phyloP scores from a whole-genome alignment of 331 rosid genomes.

The Dryas integrifolia region DNA sequence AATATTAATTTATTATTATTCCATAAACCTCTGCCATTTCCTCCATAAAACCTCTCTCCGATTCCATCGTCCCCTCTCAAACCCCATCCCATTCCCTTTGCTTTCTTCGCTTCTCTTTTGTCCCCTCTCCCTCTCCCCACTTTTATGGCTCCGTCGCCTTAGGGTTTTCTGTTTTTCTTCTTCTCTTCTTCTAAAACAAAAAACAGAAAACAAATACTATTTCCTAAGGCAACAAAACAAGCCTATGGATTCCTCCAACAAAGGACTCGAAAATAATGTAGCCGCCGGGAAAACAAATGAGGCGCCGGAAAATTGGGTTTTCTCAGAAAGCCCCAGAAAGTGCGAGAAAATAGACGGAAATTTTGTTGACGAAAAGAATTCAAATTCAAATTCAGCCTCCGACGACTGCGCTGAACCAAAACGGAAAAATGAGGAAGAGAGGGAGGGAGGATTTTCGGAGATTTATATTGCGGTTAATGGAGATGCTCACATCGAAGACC shows the following conservation, averaged over 20 bases:
- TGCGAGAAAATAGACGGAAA: background rate
- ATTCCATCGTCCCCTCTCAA: constrained; percentile 26
- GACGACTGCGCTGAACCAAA: background rate
- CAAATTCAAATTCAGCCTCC: background rate
- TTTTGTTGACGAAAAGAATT: too few species aligned
- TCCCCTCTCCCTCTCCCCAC: background rate
- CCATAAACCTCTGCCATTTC: constrained; percentile 9
- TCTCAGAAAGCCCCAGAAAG: background rate
- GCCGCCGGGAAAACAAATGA: constrained; percentile 13
- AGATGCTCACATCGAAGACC: background rate
- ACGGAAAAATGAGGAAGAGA: background rate
- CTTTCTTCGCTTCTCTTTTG: constrained; percentile 24
- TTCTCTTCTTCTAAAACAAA: too few species aligned
- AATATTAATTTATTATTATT: background rate
- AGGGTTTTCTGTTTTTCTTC: background rate
- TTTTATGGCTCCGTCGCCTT: background rate
- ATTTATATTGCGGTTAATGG: background rate
- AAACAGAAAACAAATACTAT: background rate
- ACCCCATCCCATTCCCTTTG: constrained; percentile 1
- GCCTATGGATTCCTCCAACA: constrained; percentile 15
- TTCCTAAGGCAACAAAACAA: background rate
- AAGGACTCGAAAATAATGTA: background rate
- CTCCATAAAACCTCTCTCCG: constrained; percentile 33
- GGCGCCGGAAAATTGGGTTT: background rate
- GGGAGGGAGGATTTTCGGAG: background rate